Evolutionary conservation across 495 filamentous ascomycete genomes (phyloP), one percentile per base, ranked within the genome.

Genomic region (Penicillium antarcticum): DNA sequence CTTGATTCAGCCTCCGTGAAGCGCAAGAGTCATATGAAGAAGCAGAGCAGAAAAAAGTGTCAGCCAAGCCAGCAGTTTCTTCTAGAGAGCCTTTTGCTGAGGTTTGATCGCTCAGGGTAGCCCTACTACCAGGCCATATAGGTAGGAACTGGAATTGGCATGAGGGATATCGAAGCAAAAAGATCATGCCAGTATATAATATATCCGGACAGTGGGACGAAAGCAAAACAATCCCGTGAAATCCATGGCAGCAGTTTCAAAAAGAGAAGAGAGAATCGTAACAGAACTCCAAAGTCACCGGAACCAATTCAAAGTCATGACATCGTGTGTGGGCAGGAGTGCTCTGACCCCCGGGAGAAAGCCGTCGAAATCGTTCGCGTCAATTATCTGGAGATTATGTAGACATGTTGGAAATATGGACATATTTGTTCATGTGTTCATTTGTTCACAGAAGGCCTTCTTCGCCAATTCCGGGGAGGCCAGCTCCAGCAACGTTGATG

Each of bases 401-500:
- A 49, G 45, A 56, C 21, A 23, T 23, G 21, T 23, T 56, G 53
- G 47, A 60, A 46, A 57, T 32, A 53, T 26, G 33, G 55, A 41
- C 43, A 35, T 43, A 42, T 47, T 41, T 52, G 38, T 53, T 48
- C 43, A 44, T 23, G 32, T 21, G 26, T 35, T 16, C 32, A 23
- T 37, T 26, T 29, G 32, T 45, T 69, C 67, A 78, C 60, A 78
- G 48, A 35, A 78, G 68, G 38, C 71, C 72, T 55, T 78, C 75
- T 60, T 78, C 75, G 52, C 73, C 75, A 56, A 78, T 78, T 50
- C 75, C 75, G 54, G 75, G 71, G 62, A 78, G 66, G 34, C 75
- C 75, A 60, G 75, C 73, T 61, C 73, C 74, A 54, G 75, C 73
- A 57, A 77, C 71, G 51, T 75, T 76, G 50, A 76, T 76, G 59